phyloP scores from a whole-genome alignment of 2,329 filamentous ascomycete genomes.

The Cladosporium sp. region DNA sequence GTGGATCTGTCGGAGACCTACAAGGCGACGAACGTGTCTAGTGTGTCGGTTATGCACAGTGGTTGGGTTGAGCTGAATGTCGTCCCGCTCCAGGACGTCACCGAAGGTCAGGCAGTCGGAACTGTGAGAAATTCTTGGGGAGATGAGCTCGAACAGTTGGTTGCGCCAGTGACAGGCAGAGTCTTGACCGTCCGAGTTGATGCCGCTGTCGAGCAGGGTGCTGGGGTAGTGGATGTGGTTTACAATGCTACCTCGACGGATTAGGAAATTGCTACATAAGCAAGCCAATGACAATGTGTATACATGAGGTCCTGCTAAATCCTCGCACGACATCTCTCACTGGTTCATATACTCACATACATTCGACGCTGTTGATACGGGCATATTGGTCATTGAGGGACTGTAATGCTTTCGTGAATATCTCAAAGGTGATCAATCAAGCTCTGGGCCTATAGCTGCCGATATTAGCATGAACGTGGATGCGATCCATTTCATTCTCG shows the following conservation, averaged over 20 bases:
- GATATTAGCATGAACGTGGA: too few relatives aligned
- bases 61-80: conserved; percentile 27
- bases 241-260: conserved; percentile 31
- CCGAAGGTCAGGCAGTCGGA: conserved; percentile 35
- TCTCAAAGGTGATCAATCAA: too few relatives aligned
- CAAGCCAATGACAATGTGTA: too few relatives aligned
- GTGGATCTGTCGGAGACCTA: conserved; percentile 20
- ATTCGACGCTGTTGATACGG: too few relatives aligned
- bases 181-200: conserved; percentile 34
- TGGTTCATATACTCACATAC: too few relatives aligned
- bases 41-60: conserved; percentile 31
- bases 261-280: not conserved
- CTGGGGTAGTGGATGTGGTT: conserved; percentile 32
- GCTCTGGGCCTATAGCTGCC: too few relatives aligned
- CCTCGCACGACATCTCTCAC: too few relatives aligned
- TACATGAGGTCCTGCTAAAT: too few relatives aligned
- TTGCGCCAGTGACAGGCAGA: conserved; percentile 30
- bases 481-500: too few relatives aligned
- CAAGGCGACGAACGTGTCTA: conserved; percentile 29
- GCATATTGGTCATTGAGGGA: too few relatives aligned
- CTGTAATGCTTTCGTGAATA: too few relatives aligned
- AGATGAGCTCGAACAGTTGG: conserved; percentile 34
- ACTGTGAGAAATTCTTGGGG: conserved; percentile 35
- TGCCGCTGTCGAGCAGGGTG: conserved; percentile 34
- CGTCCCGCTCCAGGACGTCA: conserved; percentile 31